Conservation (phyloP, 2,329 filamentous ascomycete species). For the Sphaerulina populicola region DNA sequence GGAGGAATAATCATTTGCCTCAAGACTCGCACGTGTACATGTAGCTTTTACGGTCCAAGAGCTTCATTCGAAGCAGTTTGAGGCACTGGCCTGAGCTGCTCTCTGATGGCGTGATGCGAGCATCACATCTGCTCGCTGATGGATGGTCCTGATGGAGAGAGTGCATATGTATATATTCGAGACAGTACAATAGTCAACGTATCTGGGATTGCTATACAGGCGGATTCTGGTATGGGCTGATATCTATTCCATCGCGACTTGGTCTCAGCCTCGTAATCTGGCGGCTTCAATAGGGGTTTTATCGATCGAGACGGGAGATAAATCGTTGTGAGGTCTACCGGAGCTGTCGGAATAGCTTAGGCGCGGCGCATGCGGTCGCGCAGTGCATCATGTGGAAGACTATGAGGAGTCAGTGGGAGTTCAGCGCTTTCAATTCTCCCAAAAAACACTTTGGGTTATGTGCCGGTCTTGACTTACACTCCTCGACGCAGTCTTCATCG, state of each 20-base stretch:
- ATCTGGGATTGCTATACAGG: slow-evolving; percentile 33
- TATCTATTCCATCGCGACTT: slow-evolving; percentile 3
- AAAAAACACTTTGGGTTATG: neutral
- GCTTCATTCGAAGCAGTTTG: too few relatives aligned
- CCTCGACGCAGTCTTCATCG: slow-evolving; percentile 95
- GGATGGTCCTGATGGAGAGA: too few relatives aligned
- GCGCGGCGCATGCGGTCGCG: slow-evolving; percentile 82
- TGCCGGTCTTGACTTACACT: slow-evolving; percentile 62
- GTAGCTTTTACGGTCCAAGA: too few relatives aligned
- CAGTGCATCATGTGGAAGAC: slow-evolving; percentile 99
- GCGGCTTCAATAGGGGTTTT: neutral
- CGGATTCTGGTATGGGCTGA: slow-evolving; percentile 16
- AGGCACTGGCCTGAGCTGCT: too few relatives aligned
- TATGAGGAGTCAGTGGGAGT: slow-evolving; percentile 34
- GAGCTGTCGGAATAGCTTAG: slow-evolving; percentile 87
- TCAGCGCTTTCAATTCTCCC: neutral
- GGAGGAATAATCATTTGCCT: too few relatives aligned
- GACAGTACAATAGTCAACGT: slow-evolving; percentile 27
- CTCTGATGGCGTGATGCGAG: too few relatives aligned
- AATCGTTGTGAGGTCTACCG: slow-evolving; percentile 52
- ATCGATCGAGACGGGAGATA: slow-evolving; percentile 1
- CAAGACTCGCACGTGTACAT: too few relatives aligned
- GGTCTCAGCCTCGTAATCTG: neutral
- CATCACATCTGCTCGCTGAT: too few relatives aligned
- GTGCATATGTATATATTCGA: neutral